Evolutionary conservation across 495 filamentous ascomycete genomes (phyloP), one percentile per base, ranked within the genome.

Genomic region (Evernia prunastri): DNA sequence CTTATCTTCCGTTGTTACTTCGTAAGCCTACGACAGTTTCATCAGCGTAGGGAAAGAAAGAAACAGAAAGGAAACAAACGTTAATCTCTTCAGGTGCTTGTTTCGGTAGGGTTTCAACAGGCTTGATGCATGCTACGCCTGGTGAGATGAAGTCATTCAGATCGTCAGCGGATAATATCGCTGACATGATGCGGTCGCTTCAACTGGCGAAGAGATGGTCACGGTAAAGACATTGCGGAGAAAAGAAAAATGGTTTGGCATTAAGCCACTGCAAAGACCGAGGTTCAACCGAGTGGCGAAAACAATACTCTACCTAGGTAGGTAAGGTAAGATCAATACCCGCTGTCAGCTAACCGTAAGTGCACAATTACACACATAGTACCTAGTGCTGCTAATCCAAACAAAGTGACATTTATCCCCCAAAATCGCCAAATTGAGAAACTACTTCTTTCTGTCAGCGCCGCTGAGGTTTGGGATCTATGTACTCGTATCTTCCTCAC

Each of bases 111-210:
- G 90, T 91, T 73, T 98, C 94, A 67, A 98, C 84, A 25, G 94
- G 94, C 71, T 98, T 98, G 75, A 98, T 97, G 76, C 94, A 98
- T 42, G 94, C 94, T 64, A 98, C 91, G 42, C 94, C 94, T 10
- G 94, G 94, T 37, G 88, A 92, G 71, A 98, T 98, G 78, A 98
- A 98, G 80, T 98, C 94, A 79, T 98, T 98, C 65, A 98, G 80
- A 74, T 96, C 91, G 77, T 97, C 92, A 66, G 88, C 90, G 58
- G 92, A 97, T 64, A 98, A 87, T 66, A 98, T 97, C 35, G 94
- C 94, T 67, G 69, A 72, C 71, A 72, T 68, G 13, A 15, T 63
- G 47, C 13, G 37, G 15, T 57, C 6, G 36, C 49, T 31, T 39
- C 37, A 31, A 27, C 23, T 39, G 36, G 20, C 17, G 23, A 12